A percentile compares a stretch with the other conserved stretches of the same genome.
Evolutionary conservation across 116 monocot species (phyloP).

Genomic region (Phalaenopsis hybrid): DNA sequence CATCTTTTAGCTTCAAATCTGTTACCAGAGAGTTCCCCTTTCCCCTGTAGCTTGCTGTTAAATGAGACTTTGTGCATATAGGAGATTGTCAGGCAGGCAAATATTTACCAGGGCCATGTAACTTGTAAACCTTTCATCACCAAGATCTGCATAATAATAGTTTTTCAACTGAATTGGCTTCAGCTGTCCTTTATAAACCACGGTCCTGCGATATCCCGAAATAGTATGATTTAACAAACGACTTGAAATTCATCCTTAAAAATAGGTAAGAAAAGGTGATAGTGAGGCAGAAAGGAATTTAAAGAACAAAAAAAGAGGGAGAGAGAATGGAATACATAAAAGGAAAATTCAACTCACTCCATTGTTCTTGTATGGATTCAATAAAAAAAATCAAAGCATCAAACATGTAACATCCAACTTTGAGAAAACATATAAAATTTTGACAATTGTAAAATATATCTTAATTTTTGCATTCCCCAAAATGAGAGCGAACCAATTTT

Average conservation of each 20-base stretch:
- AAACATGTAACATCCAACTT: not conserved
- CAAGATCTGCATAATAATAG: conserved; percentile 97
- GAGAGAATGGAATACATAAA: not conserved
- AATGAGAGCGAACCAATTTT: too few species aligned
- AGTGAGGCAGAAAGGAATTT: not conserved
- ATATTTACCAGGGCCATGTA: conserved; percentile 99
- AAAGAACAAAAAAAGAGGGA: not conserved
- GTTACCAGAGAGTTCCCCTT: conserved; percentile 25
- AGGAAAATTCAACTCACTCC: not conserved
- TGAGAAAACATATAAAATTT: too few species aligned
- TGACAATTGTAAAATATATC: too few species aligned
- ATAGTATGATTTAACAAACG: not conserved
- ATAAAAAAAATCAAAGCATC: not conserved
- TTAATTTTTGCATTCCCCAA: too few species aligned
- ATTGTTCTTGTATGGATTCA: not conserved
- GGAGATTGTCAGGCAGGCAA: conserved; percentile 25
- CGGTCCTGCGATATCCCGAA: conserved; percentile 52
- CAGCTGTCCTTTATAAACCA: conserved; percentile 99
- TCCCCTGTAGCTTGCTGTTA: conserved; percentile 35
- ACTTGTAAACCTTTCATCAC: conserved; percentile 91
- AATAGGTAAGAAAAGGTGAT: not conserved
- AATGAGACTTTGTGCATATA: conserved; percentile 26
- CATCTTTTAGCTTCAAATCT: conserved; percentile 20
- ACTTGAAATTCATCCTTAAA: not conserved
- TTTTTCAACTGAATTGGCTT: conserved; percentile 82